A percentile compares a stretch with the other conserved stretches of the same genome.
Evolutionary conservation across 345 rosid genomes (phyloP).

Genomic region (Eucalyptus pumila): DNA sequence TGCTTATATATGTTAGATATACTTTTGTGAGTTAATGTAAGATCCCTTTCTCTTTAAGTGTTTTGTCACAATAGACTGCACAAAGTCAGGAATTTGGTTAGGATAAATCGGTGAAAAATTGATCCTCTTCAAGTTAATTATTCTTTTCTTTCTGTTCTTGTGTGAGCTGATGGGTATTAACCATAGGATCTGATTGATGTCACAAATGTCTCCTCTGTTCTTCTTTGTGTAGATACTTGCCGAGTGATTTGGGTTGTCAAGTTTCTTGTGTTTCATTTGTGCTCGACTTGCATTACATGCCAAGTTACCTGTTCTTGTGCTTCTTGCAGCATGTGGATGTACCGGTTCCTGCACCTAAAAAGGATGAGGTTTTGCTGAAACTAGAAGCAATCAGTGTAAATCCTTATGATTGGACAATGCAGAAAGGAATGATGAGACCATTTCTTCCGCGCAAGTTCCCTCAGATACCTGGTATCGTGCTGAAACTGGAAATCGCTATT

Average conservation of each 20-base stretch:
- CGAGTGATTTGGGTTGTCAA: background rate
- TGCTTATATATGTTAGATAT: background rate
- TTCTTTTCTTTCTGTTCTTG: background rate
- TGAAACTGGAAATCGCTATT: background rate
- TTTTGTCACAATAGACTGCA: background rate
- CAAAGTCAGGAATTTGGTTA: background rate
- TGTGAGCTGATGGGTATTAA: background rate
- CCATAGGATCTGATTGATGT: background rate
- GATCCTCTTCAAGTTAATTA: background rate
- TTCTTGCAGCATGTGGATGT: constrained; percentile 1
- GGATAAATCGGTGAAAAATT: background rate
- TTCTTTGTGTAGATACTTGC: background rate
- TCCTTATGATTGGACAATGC: constrained; percentile 4
- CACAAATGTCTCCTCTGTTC: background rate
- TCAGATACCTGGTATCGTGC: constrained; percentile 2
- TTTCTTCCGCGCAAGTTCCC: constrained; percentile 9
- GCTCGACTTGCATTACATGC: background rate
- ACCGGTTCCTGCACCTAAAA: background rate
- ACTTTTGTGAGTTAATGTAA: background rate
- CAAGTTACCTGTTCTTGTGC: background rate
- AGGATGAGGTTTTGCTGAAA: constrained; percentile 1
- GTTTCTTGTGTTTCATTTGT: background rate
- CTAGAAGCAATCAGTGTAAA: background rate
- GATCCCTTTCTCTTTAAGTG: background rate
- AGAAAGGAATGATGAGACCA: constrained; percentile 1